Percentiles rank a stretch among this genome's conserved stretches.
phyloP scores from a whole-genome alignment of 2,329 filamentous ascomycete genomes.

The Claviceps citrina region DNA sequence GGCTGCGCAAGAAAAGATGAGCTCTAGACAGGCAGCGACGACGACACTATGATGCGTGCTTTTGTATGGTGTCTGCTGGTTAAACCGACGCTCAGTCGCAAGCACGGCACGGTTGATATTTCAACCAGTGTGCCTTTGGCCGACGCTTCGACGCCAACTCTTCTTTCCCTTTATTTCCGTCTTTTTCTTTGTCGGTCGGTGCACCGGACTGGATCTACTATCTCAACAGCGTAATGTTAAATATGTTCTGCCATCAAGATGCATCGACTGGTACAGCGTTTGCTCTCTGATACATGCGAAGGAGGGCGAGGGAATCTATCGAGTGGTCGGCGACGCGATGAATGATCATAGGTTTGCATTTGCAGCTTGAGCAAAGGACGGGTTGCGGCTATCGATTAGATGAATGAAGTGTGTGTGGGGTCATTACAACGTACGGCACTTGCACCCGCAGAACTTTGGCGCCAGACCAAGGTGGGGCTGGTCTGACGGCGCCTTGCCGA shows the following conservation, averaged over 20 bases:
- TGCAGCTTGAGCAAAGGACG: neutral
- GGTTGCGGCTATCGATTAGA: constrained; percentile 5
- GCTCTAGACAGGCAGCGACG: constrained; percentile 2
- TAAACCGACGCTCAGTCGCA: neutral
- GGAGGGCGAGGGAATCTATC: neutral
- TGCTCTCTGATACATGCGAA: neutral
- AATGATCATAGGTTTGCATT: neutral
- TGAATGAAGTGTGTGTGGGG: neutral
- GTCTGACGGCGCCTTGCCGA: no score
- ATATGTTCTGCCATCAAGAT: no score
- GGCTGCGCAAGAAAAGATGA: neutral
- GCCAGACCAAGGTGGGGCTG: no score
- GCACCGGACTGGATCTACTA: neutral
- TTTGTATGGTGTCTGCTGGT: constrained; percentile 1
- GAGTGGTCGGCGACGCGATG: neutral
- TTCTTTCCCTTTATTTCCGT: neutral
- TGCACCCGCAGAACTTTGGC: no score
- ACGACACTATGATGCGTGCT: constrained; percentile 1
- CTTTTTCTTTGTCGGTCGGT: neutral
- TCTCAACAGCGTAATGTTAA: no score
- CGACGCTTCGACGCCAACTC: neutral
- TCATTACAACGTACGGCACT: no score
- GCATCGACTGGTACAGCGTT: neutral
- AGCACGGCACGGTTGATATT: neutral
- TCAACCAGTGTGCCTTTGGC: neutral